These are phyloP conservation scores for Beta vulgaris DNA, from an alignment of 148 eudicot genomes.

Conservation along the genomic window DNA sequence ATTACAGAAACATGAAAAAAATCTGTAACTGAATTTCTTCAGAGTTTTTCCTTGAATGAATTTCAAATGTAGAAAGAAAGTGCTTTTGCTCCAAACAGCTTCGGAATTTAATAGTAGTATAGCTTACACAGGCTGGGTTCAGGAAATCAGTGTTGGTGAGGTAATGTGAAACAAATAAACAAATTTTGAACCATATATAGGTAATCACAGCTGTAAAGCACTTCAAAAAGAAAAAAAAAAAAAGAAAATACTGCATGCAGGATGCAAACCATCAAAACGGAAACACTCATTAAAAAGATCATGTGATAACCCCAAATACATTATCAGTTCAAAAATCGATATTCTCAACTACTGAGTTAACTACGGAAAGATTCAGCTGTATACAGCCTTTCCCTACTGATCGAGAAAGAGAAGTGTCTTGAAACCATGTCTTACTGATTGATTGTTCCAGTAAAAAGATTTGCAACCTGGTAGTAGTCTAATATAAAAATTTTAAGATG, in stretches of 20 bases:
- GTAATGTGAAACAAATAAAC: background rate
- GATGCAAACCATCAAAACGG: background rate
- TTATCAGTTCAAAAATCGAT: background rate
- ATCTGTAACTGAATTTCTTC: background rate
- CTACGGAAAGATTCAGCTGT: background rate
- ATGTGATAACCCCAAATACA: background rate
- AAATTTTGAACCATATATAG: background rate
- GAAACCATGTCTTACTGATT: too few species aligned
- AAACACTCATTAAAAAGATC: background rate
- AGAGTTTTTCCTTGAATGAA: background rate
- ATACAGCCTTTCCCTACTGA: too few species aligned
- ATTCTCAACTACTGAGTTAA: background rate
- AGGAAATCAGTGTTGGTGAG: background rate
- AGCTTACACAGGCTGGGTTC: background rate
- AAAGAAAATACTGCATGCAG: background rate
- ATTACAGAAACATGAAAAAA: background rate
- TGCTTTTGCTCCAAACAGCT: background rate
- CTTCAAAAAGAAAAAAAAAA: too few species aligned
- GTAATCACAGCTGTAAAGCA: background rate
- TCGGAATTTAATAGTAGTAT: background rate
- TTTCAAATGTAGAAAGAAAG: background rate
- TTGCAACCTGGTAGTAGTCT: too few species aligned
- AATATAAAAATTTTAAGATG: too few species aligned
- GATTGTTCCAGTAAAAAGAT: too few species aligned
- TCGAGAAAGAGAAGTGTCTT: too few species aligned